Percentiles rank a stretch among this genome's conserved stretches.
Evolutionary conservation across 345 rosid species (phyloP).

Genomic region (Euphorbia tirucalli): DNA sequence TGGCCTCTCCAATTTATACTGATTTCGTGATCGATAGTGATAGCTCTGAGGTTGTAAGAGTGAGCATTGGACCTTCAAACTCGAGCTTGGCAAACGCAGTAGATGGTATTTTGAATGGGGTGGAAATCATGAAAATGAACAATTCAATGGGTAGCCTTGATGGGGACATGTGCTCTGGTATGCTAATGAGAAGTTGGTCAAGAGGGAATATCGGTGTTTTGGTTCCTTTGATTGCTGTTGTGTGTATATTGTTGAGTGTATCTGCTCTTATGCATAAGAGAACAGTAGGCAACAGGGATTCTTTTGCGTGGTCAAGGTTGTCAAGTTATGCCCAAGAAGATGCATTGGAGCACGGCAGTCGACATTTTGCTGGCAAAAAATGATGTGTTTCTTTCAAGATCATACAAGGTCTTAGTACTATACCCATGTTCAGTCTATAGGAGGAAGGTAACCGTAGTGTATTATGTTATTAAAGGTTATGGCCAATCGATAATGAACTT

Average conservation of each 20-base stretch:
- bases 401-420: neutral
- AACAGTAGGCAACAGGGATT: conserved; percentile 23
- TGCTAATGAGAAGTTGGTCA: conserved; percentile 50
- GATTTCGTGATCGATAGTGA: conserved; percentile 56
- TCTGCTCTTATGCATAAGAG: conserved; percentile 43
- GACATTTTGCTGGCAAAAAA: conserved; percentile 27
- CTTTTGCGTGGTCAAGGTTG: conserved; percentile 59
- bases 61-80: conserved; percentile 70
- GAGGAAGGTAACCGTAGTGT: neutral
- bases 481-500: neutral
- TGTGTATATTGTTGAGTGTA: conserved; percentile 59
- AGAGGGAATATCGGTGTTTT: conserved; percentile 43
- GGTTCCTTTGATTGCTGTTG: conserved; percentile 53
- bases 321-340: conserved; percentile 41
- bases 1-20: conserved; percentile 73
- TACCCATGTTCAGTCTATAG: neutral
- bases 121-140: conserved; percentile 91
- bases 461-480: neutral
- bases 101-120: conserved; percentile 77
- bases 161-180: conserved; percentile 47
- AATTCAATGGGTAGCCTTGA: conserved; percentile 82
- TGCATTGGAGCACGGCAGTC: conserved; percentile 30
- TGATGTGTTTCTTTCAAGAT: conserved; percentile 27
- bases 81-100: conserved; percentile 41
- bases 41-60: conserved; percentile 36